Evolutionary conservation across 2,329 filamentous ascomycete genomes (phyloP).

Genomic region (Onygenales sp.): DNA sequence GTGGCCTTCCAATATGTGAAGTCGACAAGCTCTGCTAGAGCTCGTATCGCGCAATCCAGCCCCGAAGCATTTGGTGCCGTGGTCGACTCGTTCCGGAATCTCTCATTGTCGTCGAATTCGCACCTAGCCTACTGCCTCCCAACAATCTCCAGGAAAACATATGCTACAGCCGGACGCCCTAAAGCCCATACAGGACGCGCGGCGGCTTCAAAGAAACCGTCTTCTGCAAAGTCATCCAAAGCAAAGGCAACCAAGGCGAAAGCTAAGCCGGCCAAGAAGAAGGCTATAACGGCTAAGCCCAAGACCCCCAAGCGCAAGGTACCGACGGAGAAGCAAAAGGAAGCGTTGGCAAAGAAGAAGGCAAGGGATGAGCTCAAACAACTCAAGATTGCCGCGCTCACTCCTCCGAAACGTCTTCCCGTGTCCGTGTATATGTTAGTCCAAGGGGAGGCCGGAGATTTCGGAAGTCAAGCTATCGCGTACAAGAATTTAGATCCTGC

Average conservation of each 20-base stretch:
- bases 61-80: background rate
- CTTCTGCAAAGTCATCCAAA: slow-evolving; percentile 10
- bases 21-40: background rate
- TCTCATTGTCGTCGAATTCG: background rate
- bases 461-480: slow-evolving; percentile 12
- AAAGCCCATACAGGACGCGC: slow-evolving; percentile 8
- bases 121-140: slow-evolving; percentile 11
- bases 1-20: slow-evolving; percentile 15
- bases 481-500: slow-evolving; percentile 24
- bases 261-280: slow-evolving; percentile 19
- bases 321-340: slow-evolving; percentile 23
- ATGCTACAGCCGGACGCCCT: slow-evolving; percentile 21
- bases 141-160: slow-evolving; percentile 17
- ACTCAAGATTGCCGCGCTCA: slow-evolving; percentile 25
- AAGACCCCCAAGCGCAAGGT: slow-evolving; percentile 19
- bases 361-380: slow-evolving; percentile 21
- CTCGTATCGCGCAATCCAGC: background rate
- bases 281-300: slow-evolving; percentile 9
- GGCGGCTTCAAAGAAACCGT: slow-evolving; percentile 11
- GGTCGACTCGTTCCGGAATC: background rate
- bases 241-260: slow-evolving; percentile 16
- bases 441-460: slow-evolving; percentile 11
- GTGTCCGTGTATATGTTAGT: slow-evolving; percentile 16
- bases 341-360: slow-evolving; percentile 18
- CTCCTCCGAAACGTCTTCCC: slow-evolving; percentile 28